Percentiles rank a stretch among this genome's conserved stretches.
phyloP scores from a whole-genome alignment of 2,329 filamentous ascomycete genomes.

The Fusarium aywerte region DNA sequence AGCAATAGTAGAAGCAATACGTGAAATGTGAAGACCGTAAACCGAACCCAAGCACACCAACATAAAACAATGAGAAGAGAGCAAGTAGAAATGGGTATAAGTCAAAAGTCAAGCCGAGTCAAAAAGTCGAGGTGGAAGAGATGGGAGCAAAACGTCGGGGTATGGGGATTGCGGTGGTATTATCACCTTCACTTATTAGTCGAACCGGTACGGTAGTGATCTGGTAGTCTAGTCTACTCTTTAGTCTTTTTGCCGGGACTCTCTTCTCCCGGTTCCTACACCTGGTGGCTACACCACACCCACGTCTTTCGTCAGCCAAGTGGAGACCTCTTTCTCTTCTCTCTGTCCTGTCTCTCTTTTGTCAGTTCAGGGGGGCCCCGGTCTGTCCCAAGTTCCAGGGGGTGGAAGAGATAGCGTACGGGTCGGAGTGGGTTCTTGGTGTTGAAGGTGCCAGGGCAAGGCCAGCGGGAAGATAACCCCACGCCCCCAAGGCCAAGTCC shows the following conservation, averaged over 20 bases:
- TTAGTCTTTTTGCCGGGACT: slow-evolving; percentile 29
- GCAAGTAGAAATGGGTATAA: slow-evolving; percentile 4
- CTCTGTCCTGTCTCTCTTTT: not conserved
- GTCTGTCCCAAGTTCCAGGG: slow-evolving; percentile 40
- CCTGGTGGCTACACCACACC: slow-evolving; percentile 44
- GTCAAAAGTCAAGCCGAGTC: slow-evolving; percentile 30
- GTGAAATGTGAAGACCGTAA: slow-evolving; percentile 17
- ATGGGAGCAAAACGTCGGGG: slow-evolving; percentile 37
- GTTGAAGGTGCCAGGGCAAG: slow-evolving; percentile 29
- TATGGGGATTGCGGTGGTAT: slow-evolving; percentile 47
- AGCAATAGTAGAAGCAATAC: slow-evolving; percentile 14
- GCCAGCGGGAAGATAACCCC: slow-evolving; percentile 36
- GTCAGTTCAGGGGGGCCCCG: slow-evolving; percentile 30
- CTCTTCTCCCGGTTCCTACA: slow-evolving; percentile 26
- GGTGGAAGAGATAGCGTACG: slow-evolving; percentile 35
- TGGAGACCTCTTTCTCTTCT: slow-evolving; percentile 23
- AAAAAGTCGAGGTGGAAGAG: slow-evolving; percentile 28
- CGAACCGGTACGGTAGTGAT: slow-evolving; percentile 1
- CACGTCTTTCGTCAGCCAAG: slow-evolving; percentile 41
- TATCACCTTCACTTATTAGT: slow-evolving; percentile 43
- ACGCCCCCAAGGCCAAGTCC: slow-evolving; percentile 26
- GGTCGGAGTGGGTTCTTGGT: slow-evolving; percentile 28
- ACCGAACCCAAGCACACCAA: slow-evolving; percentile 26
- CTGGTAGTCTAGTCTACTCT: slow-evolving; percentile 12
- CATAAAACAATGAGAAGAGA: slow-evolving; percentile 14